Base-by-base conservation (phyloP, 805 yeast species). In the Ogataea parapolymorpha region DNA sequence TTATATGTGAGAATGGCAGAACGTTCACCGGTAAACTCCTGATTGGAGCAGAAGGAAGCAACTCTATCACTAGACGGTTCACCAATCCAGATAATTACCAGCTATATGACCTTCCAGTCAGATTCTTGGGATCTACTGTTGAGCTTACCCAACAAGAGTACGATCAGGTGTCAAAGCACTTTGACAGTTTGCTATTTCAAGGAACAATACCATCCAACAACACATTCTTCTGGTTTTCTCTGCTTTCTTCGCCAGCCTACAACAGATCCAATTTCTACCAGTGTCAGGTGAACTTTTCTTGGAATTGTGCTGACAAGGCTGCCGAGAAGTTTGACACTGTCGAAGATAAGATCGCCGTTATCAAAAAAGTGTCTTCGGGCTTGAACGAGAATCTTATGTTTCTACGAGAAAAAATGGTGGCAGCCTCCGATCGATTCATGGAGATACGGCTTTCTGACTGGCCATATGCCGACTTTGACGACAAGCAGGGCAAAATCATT, bases 161-260 rank as follows among this genome's bases (percentile, higher is more conserved):
- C 15, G 34, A 46, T 5, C 17, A 15, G 5, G 40, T 60, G 8
- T 42, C 55, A 22, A 32, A 20, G 7, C 42, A 44, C 10, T 60
- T 53, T 36, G 65, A 60, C 39, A 62, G 61, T 7, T 44, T 60
- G 6, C 37, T 59, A 31, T 59, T 60, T 41, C 65, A 59, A 42
- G 65, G 65, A 25, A 59, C 63, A 1, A 54, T 53, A 7, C 63
- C 63, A 5, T 27, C 25, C 8, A 49, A 41, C 30, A 47, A 50
- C 20, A 50, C 59, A 6, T 60, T 59, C 35, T 59, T 59, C 38
- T 60, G 63, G 63, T 56, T 56, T 37, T 58, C 63, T 11, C 43
- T 57, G 16, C 42, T 51, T 11, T 44, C 53, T 4, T 42, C 49
- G 4, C 54, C 54, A 6, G 15, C 13, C 4, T 35, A 37, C 38